These are phyloP conservation scores for Colletotrichum filicis DNA, from an alignment of 2,329 filamentous ascomycete species.

Conservation along the genomic window DNA sequence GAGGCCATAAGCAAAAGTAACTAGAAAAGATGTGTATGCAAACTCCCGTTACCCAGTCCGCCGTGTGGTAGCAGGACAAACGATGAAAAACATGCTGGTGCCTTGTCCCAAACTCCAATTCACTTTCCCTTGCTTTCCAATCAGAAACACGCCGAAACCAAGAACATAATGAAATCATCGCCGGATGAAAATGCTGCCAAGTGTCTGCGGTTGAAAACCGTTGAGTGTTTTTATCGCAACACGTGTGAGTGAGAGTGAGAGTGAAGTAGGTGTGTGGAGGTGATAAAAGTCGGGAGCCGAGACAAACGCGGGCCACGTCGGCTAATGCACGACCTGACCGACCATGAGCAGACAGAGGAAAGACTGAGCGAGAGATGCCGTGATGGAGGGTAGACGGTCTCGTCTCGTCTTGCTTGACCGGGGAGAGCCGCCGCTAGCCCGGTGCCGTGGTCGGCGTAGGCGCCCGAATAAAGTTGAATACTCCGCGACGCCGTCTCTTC, in stretches of 20 bases:
- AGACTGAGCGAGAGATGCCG: background rate
- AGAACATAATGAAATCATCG: background rate
- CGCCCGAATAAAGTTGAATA: slow-evolving; percentile 17
- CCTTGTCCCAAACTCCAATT: background rate
- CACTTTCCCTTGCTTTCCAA: background rate
- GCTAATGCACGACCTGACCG: background rate
- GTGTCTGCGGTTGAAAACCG: background rate
- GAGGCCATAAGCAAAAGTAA: too few relatives aligned
- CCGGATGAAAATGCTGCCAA: background rate
- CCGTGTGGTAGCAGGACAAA: background rate
- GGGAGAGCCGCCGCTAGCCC: background rate
- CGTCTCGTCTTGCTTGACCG: background rate
- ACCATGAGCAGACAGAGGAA: background rate
- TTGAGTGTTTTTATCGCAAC: background rate
- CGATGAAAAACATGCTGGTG: background rate
- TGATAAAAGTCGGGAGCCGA: slow-evolving; percentile 1
- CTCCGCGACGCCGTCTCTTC: slow-evolving; percentile 1
- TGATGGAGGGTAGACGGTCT: background rate
- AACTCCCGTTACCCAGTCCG: background rate
- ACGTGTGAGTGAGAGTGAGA: background rate
- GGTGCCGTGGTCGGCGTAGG: background rate
- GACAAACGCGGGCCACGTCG: background rate
- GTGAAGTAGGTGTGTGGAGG: background rate
- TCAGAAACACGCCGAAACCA: background rate
- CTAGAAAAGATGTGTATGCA: background rate